Evolutionary conservation across 2,329 filamentous ascomycete species (phyloP).

Genomic region (Myriosclerotinia duriaeana): DNA sequence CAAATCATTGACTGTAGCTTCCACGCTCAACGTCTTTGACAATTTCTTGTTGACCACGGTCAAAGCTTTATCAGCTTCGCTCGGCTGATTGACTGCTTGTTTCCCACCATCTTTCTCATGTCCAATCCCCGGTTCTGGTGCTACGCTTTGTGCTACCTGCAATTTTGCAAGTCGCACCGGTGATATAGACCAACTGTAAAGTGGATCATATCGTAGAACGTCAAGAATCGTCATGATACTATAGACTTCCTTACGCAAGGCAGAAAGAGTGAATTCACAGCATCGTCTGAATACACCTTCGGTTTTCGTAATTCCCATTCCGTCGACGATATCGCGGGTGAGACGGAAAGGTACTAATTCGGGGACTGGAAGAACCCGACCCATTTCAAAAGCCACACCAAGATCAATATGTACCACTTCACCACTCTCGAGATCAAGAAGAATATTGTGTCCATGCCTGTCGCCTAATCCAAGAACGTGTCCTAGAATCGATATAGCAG

Average conservation of each 20-base stretch:
- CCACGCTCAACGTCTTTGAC: slow-evolving; percentile 88
- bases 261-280: slow-evolving; percentile 95
- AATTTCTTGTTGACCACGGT: slow-evolving; percentile 96
- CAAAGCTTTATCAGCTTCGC: slow-evolving; percentile 87
- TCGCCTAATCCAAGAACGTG: slow-evolving; percentile 92
- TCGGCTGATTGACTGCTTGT: slow-evolving; percentile 56
- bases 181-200: slow-evolving; percentile 94
- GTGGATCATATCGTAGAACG: slow-evolving; percentile 93
- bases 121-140: slow-evolving; percentile 32
- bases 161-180: slow-evolving; percentile 63
- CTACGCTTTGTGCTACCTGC: slow-evolving; percentile 58
- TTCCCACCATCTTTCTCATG: slow-evolving; percentile 39
- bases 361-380: slow-evolving; percentile 89
- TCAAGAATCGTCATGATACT: slow-evolving; percentile 99
- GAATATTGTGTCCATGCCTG: slow-evolving; percentile 93
- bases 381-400: slow-evolving; percentile 95
- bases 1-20: slow-evolving; percentile 92
- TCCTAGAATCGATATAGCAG: slow-evolving; percentile 91
- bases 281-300: slow-evolving; percentile 97
- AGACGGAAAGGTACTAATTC: slow-evolving; percentile 95
- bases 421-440: slow-evolving; percentile 83
- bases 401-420: slow-evolving; percentile 97
- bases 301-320: slow-evolving; percentile 91
- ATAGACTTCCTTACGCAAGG: slow-evolving; percentile 90
- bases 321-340: slow-evolving; percentile 92